A percentile compares a stretch with the other conserved stretches of the same genome.
Conservation (phyloP, 1,284 basidiomycete species). For the Gymnopus androsaceus region DNA sequence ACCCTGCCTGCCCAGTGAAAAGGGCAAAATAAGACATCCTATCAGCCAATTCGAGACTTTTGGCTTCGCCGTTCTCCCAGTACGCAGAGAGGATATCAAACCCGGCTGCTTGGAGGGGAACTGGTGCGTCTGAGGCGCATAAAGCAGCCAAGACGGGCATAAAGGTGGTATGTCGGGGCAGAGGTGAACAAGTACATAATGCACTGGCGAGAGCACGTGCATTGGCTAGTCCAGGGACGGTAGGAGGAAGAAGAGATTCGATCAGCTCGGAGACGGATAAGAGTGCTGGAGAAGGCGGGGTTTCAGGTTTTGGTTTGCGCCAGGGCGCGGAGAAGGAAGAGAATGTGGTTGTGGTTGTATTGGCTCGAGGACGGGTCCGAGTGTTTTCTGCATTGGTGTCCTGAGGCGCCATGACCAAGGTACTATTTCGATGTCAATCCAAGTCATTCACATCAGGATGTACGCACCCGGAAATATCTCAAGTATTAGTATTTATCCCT, state of each 20-base stretch:
- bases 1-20: constrained; percentile 43
- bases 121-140: constrained; percentile 53
- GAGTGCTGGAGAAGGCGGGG: constrained; percentile 32
- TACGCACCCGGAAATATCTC: too few relatives aligned
- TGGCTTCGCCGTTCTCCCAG: constrained; percentile 55
- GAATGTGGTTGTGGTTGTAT: constrained; percentile 40
- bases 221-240: constrained; percentile 56
- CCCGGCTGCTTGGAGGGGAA: constrained; percentile 61
- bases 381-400: constrained; percentile 37
- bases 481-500: too few relatives aligned
- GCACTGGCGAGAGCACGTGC: constrained; percentile 47
- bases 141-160: constrained; percentile 60
- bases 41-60: constrained; percentile 45
- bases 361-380: constrained; percentile 42
- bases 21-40: constrained; percentile 62
- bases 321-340: constrained; percentile 36
- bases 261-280: constrained; percentile 11
- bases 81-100: constrained; percentile 72
- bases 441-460: too few relatives aligned
- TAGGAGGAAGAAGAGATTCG: constrained; percentile 48
- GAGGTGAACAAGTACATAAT: constrained; percentile 48
- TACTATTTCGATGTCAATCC: too few relatives aligned
- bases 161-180: constrained; percentile 47
- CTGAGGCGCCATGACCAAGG: constrained; percentile 40
- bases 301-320: constrained; percentile 43